Base-by-base conservation (phyloP, 169 alveolate genomes). In the Plasmodium adleri region DNA sequence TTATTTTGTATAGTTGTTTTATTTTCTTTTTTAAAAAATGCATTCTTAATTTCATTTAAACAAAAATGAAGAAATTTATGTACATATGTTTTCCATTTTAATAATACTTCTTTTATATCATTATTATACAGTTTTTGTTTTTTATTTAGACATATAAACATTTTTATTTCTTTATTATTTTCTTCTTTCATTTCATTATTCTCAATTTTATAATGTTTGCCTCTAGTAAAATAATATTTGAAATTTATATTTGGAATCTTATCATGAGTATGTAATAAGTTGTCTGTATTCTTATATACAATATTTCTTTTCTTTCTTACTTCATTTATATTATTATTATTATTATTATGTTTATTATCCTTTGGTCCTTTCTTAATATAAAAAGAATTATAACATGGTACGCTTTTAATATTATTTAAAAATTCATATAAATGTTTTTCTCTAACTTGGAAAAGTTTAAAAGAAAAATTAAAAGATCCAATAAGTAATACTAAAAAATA, bases 381-480 rank as follows among this genome's bases (percentile, higher is more conserved):
- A 49, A 43, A 15, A 28, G 39, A 28, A 15, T 56, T 63, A 71
- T 66, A 15, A 56, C 88, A 78, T 22, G 76, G 8, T 52, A 68
- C 50, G 15, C 70, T 63, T 26, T 71, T 58, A 49, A 71, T 86
- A 45, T 39, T 72, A n/a, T 70, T 32, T 12, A 86, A 32, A 50
- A 62, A 26, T 74, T 86, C 92, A 56, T 86, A 28, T 26, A 86
- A 63, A 74, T 86, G 92, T 67, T 86, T 86, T 59, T 86, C 92
- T 47, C 66, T 71, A 32, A 67, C 92, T 72, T 86, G 92, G 26
- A 60, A 71, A 15, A 86, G 87, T 58, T 86, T 86, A 60, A 86
- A 86, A 52, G 71, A 43, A 73, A 86, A 86, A 60, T 86, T 86
- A 72, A 70, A 86, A 22, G 92, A 86, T n/a, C 92, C 92, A 64